Evolutionary conservation across 352 stramenopile species (phyloP).

Genomic region (Albugo candida): DNA sequence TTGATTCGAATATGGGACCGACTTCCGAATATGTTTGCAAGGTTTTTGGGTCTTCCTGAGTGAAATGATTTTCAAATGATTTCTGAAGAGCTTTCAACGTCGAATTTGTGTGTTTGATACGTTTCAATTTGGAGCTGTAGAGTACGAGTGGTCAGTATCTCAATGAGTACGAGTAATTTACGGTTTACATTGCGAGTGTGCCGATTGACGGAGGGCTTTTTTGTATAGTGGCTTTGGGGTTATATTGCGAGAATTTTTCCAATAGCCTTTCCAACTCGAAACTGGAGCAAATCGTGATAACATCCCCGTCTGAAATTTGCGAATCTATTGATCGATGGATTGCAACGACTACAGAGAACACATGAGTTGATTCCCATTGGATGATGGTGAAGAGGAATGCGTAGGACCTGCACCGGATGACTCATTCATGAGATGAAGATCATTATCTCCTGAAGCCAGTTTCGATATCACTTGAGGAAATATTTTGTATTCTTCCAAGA

Average conservation of each 20-base stretch:
- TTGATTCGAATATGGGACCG: constrained; percentile 53
- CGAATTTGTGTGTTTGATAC: constrained; percentile 42
- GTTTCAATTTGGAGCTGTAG: constrained; percentile 39
- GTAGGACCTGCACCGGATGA: constrained; percentile 27
- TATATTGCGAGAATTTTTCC: constrained; percentile 40
- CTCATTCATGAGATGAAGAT: constrained; percentile 25
- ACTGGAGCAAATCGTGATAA: constrained; percentile 41
- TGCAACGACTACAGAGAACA: constrained; percentile 21
- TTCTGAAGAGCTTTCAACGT: constrained; percentile 54
- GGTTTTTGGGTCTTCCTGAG: constrained; percentile 18
- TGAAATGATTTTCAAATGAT: constrained; percentile 39
- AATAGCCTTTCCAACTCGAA: constrained; percentile 38
- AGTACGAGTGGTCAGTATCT: background rate
- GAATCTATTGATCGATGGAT: constrained; percentile 27
- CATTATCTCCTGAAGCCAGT: no score
- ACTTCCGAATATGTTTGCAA: constrained; percentile 34
- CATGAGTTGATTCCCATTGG: background rate
- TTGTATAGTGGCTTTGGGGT: constrained; percentile 23
- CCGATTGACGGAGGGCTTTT: constrained; percentile 32
- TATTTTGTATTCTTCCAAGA: no score
- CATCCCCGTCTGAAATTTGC: constrained; percentile 44
- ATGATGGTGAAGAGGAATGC: background rate
- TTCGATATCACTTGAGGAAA: no score
- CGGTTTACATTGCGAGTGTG: constrained; percentile 27
- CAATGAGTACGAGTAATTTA: constrained; percentile 18